Conservation (phyloP, 192 early-diverging fungal species). For the Umbelopsis sp. region DNA sequence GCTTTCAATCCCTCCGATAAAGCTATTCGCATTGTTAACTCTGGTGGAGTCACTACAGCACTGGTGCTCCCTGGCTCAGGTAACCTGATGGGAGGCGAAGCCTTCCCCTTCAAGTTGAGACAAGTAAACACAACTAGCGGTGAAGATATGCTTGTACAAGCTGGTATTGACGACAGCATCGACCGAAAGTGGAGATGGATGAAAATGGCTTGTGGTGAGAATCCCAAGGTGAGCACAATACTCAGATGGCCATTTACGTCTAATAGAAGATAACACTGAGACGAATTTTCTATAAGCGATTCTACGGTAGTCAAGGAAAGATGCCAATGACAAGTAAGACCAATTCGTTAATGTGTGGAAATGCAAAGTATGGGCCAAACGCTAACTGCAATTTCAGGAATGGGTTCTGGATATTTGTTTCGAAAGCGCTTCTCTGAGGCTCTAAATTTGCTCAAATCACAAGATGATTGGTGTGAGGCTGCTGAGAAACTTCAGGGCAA, state of each 20-base stretch:
- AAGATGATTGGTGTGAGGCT: constrained; percentile 68
- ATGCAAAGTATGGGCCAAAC: background rate
- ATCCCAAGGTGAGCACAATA: constrained; percentile 54
- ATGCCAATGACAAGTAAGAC: constrained; percentile 48
- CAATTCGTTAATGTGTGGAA: background rate
- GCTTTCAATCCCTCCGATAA: constrained; percentile 69
- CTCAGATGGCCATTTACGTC: background rate
- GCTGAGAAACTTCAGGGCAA: constrained; percentile 31
- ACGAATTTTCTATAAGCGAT: background rate
- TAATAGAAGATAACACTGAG: background rate
- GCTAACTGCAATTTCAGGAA: constrained; percentile 17
- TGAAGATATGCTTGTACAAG: constrained; percentile 65
- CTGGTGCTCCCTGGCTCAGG: constrained; percentile 73
- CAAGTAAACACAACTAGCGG: constrained; percentile 51
- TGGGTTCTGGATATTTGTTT: constrained; percentile 71
- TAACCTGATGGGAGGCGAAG: constrained; percentile 81
- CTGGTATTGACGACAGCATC: constrained; percentile 51
- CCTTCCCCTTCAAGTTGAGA: constrained; percentile 67
- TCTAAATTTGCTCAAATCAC: constrained; percentile 36
- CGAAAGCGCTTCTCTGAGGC: constrained; percentile 64
- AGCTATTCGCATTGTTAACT: constrained; percentile 57
- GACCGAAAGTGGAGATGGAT: constrained; percentile 64
- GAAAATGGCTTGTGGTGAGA: constrained; percentile 88
- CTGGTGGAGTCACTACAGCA: constrained; percentile 77
- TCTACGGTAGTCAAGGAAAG: constrained; percentile 17